Percentiles rank a stretch among this genome's conserved stretches.
These are phyloP conservation scores for Saturnispora saitoi DNA, from an alignment of 805 yeast genomes.

Conservation along the genomic window DNA sequence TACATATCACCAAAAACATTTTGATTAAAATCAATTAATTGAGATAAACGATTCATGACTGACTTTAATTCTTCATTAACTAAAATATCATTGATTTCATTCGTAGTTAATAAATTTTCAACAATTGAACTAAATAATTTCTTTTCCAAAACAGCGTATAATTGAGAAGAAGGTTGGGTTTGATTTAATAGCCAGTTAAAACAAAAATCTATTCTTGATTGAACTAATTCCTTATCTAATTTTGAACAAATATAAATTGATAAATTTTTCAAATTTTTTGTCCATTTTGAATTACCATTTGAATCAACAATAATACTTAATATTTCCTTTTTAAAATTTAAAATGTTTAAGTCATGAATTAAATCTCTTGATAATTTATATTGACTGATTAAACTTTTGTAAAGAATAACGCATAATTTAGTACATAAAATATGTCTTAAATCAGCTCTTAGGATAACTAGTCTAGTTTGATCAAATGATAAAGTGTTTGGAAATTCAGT, in stretches of 20 bases:
- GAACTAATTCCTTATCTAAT: constrained; percentile 20
- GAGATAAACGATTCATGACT: constrained; percentile 51
- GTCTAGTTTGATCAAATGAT: constrained; percentile 75
- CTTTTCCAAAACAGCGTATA: constrained; percentile 68
- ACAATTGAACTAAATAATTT: constrained; percentile 30
- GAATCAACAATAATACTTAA: constrained; percentile 76
- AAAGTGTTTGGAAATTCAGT: constrained; percentile 76
- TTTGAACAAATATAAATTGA: constrained; percentile 56
- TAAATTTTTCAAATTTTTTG: constrained; percentile 65
- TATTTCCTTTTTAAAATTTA: constrained; percentile 57
- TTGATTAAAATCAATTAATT: constrained; percentile 72
- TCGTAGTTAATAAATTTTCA: constrained; percentile 4
- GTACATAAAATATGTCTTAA: constrained; percentile 77
- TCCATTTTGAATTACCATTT: constrained; percentile 85
- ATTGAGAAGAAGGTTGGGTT: constrained; percentile 73
- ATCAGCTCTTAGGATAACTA: constrained; percentile 73
- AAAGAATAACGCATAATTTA: constrained; percentile 62
- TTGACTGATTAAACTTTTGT: constrained; percentile 51
- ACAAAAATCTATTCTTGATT: constrained; percentile 48
- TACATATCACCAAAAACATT: constrained; percentile 73
- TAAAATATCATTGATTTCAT: constrained; percentile 20
- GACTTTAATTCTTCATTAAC: constrained; percentile 46
- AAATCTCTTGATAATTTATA: constrained; percentile 28
- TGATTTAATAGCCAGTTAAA: constrained; percentile 77
- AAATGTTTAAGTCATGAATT: constrained; percentile 28